Base-by-base conservation (phyloP, 208 protist genomes). In the Trypanosomatidae sp. region DNA sequence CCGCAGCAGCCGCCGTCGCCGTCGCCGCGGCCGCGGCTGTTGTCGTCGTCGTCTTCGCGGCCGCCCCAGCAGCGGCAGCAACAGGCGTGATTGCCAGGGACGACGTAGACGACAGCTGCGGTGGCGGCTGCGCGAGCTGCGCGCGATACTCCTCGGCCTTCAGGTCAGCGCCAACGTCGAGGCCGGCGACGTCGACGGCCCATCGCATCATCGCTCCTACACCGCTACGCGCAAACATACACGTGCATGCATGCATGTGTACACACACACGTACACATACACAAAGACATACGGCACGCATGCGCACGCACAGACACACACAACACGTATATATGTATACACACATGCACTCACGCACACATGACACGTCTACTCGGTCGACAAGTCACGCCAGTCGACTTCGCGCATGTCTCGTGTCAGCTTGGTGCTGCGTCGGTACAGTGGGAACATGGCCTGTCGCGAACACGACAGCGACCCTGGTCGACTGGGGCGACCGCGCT, bases 121-220 rank as follows among this genome's bases (percentile, higher is more conserved):
- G n/a, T n/a, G n/a, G n/a, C n/a, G n/a, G n/a, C n/a, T n/a, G n/a
- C n/a, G n/a, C n/a, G n/a, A n/a, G n/a, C n/a, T n/a, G n/a, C n/a
- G n/a, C n/a, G n/a, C n/a, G n/a, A n/a, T n/a, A n/a, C 19, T 85
- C 76, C 53, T 90, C 72, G 0, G 65, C 71, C 35, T 60, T 38
- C 22, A 90, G 49, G 50, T 90, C 80, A 0, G 63, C 63, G 27
- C 78, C 70, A 11, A 79, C 53, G 49, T 90, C 76, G 55, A 90
- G 80, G 35, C 80, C 80, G 15, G 66, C 62, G 37, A 86, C 61
- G 48, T 90, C 75, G 8, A 90, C 75, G 18, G 80, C 56, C 75
- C 74, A 90, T 52, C 75, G 73, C 57, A 81, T 80, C 80, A 90
- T 90, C 33, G 43, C 38, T 39, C 23, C 35, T 30, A 32, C 16